A percentile compares a stretch with the other conserved stretches of the same genome.
These are phyloP conservation scores for Pseudoneurospora amorphoporcata DNA, from an alignment of 495 filamentous ascomycete species.

Conservation along the genomic window DNA sequence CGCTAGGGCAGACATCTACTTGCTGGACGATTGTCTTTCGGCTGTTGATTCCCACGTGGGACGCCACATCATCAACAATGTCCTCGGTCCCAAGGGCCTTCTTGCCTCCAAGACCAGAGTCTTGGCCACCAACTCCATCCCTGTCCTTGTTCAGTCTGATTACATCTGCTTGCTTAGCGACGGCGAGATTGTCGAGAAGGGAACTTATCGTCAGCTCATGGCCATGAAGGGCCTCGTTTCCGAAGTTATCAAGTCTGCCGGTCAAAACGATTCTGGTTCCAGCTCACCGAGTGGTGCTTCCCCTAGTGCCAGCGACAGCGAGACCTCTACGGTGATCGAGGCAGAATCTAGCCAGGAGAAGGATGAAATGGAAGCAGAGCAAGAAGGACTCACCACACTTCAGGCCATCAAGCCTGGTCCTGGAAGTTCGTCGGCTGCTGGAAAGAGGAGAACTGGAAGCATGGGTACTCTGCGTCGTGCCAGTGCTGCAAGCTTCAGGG, in stretches of 20 bases:
- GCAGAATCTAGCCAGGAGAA: conserved; percentile 35
- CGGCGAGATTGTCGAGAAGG: conserved; percentile 74
- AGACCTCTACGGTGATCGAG: conserved; percentile 52
- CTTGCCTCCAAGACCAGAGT: conserved; percentile 82
- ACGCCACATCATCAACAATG: conserved; percentile 84
- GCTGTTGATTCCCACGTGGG: conserved; percentile 98
- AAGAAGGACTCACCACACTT: conserved; percentile 57
- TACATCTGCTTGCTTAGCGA: conserved; percentile 76
- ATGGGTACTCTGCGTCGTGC: conserved; percentile 73
- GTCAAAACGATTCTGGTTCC: conserved; percentile 37
- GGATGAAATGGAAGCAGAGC: conserved; percentile 58
- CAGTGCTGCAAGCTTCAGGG: conserved; percentile 81
- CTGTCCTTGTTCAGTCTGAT: conserved; percentile 74
- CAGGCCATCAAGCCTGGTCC: conserved; percentile 56
- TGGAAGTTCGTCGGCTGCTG: conserved; percentile 19
- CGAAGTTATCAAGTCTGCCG: conserved; percentile 70
- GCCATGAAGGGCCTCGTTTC: conserved; percentile 89
- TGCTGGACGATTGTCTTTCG: conserved; percentile 88
- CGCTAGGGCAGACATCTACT: conserved; percentile 90
- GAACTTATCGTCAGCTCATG: conserved; percentile 81
- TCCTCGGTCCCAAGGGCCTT: conserved; percentile 77
- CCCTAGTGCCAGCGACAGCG: conserved; percentile 41
- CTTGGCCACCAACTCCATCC: conserved; percentile 91
- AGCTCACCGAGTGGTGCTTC: conserved; percentile 16
- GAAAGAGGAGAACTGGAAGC: conserved; percentile 54